phyloP scores from a whole-genome alignment of 2,329 filamentous ascomycete species.

The Tolypocladium album region DNA sequence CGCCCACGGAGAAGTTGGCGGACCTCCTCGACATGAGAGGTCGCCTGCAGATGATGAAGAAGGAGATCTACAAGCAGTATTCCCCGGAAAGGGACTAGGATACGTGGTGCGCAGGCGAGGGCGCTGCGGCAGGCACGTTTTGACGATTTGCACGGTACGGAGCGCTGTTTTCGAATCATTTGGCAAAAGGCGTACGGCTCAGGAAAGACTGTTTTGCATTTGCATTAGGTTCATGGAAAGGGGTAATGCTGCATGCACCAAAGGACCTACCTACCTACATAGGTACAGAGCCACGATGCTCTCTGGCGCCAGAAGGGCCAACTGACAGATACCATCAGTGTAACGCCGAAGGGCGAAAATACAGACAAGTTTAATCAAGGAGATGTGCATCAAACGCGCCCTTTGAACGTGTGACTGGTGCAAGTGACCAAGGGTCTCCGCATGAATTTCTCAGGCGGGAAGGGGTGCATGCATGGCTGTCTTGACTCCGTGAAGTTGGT shows the following conservation, averaged over 20 bases:
- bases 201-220: constrained; percentile 2
- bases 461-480: neutral
- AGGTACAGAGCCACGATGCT: constrained; percentile 1
- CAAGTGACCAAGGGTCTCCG: neutral
- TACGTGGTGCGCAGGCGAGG: neutral
- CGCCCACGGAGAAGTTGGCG: constrained; percentile 38
- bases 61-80: constrained; percentile 41
- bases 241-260: constrained; percentile 6
- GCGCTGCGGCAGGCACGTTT: constrained; percentile 1
- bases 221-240: constrained; percentile 6
- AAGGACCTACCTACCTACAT: neutral
- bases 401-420: neutral
- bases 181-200: constrained; percentile 3
- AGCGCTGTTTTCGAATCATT: constrained; percentile 3
- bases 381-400: too few relatives aligned
- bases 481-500: neutral
- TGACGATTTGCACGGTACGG: neutral
- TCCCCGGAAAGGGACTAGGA: constrained; percentile 16
- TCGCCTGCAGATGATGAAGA: constrained; percentile 45
- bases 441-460: neutral
- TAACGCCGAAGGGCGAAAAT: neutral
- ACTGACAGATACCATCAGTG: constrained; percentile 8
- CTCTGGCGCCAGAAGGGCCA: constrained; percentile 4
- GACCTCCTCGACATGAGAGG: constrained; percentile 43
- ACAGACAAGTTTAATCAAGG: neutral